Conservation (phyloP, 352 stramenopile species). For the Plasmopara halstedii region DNA sequence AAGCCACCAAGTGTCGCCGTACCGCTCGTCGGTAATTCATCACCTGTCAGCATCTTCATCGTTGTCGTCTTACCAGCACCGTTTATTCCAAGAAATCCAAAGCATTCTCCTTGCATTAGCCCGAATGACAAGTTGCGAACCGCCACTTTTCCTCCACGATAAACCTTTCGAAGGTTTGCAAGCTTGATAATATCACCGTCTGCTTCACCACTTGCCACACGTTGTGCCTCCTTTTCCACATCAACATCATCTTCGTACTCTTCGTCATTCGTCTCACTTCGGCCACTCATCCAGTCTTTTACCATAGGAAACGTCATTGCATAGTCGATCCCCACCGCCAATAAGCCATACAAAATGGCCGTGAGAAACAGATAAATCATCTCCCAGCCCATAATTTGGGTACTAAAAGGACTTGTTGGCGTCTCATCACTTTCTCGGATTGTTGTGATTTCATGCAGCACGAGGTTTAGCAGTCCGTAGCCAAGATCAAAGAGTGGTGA, state of each 20-base stretch:
- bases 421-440: conserved; percentile 22
- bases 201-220: conserved; percentile 24
- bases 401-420: conserved; percentile 45
- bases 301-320: conserved; percentile 26
- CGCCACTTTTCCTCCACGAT: conserved; percentile 58
- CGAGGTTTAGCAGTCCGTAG: conserved; percentile 34
- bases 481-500: conserved; percentile 61
- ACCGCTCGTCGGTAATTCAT: conserved; percentile 56
- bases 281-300: conserved; percentile 29
- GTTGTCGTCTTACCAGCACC: conserved; percentile 93
- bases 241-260: conserved; percentile 36
- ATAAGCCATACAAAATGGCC: conserved; percentile 19
- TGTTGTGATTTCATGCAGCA: conserved; percentile 30
- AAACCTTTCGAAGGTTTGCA: conserved; percentile 35
- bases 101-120: conserved; percentile 83
- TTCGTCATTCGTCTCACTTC: conserved; percentile 17
- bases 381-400: conserved; percentile 52
- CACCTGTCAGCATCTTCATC: conserved; percentile 93
- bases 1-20: conserved; percentile 51
- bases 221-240: conserved; percentile 27
- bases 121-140: conserved; percentile 74
- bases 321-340: conserved; percentile 37
- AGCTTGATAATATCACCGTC: conserved; percentile 34
- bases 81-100: conserved; percentile 94
- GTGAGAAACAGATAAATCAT: conserved; percentile 44